A percentile compares a stretch with the other conserved stretches of the same genome.
These are phyloP conservation scores for Cercospora citrullina DNA, from an alignment of 2,329 filamentous ascomycete species.

Conservation along the genomic window DNA sequence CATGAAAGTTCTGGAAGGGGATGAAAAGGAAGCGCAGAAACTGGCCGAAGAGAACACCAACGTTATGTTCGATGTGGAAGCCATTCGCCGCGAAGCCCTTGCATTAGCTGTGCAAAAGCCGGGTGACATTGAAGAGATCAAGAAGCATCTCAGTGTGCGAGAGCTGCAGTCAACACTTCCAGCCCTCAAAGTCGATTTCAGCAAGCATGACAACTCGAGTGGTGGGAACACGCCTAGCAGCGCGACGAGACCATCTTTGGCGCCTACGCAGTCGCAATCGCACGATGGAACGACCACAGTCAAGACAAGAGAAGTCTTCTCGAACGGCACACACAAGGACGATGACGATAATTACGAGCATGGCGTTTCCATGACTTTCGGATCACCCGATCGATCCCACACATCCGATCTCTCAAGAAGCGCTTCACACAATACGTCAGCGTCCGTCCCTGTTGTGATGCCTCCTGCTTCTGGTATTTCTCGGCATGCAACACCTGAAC, in stretches of 20 bases:
- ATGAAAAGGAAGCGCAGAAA: slow-evolving; percentile 48
- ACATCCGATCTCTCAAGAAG: slow-evolving; percentile 18
- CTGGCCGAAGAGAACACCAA: slow-evolving; percentile 40
- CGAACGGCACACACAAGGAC: slow-evolving; percentile 26
- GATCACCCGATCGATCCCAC: slow-evolving; percentile 32
- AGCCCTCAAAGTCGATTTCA: slow-evolving; percentile 70
- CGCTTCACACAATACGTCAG: slow-evolving; percentile 15
- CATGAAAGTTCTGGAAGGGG: slow-evolving; percentile 43
- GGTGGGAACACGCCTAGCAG: slow-evolving; percentile 12
- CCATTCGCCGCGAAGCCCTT: slow-evolving; percentile 68
- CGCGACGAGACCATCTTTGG: slow-evolving; percentile 13
- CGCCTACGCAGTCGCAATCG: slow-evolving; percentile 13
- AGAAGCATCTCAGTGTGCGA: slow-evolving; percentile 54
- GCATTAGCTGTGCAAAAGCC: slow-evolving; percentile 73
- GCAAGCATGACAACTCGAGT: slow-evolving; percentile 11
- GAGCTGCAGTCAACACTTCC: slow-evolving; percentile 87
- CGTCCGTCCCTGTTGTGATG: not conserved
- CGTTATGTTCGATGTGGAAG: slow-evolving; percentile 92
- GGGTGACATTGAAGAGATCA: slow-evolving; percentile 73
- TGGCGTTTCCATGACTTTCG: slow-evolving; percentile 52
- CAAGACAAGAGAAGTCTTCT: not conserved
- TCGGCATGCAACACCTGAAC: slow-evolving; percentile 15
- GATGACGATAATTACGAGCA: slow-evolving; percentile 41
- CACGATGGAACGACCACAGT: slow-evolving; percentile 15
- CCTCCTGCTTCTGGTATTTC: not conserved